Base-by-base conservation (phyloP, 1,284 basidiomycete genomes). In the Agroathelia rolfsii region DNA sequence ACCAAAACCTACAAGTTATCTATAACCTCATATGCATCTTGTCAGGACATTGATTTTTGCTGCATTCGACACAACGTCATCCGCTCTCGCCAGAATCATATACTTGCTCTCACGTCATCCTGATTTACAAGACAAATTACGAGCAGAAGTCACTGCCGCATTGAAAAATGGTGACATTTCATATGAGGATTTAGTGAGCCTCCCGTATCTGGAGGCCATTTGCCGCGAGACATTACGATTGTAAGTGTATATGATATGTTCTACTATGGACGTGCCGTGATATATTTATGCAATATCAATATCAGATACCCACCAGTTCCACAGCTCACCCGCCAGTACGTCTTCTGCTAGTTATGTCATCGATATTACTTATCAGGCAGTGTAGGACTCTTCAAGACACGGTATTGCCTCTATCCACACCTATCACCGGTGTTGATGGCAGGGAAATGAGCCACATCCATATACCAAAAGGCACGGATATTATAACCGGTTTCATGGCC, bases 371-470 rank as follows among this genome's bases (percentile, higher is more conserved):
- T n/a, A 35, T 11, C 29, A 16, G 16, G 21, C n/a, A 13, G 14
- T 9, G 20, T 29, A 59, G 55, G 14, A 47, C 53, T 5, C 34
- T 51, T 17, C 55, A 55, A 38, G 59, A 61, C 18, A 46, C 50
- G 6, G 45, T 46, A 1, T 38, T 63, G 4, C 49, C 55, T 3
- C 58, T 30, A 11, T 30, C 28, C 6, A 14, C 57, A 36, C 26
- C 40, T 15, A 33, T 17, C 8, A 44, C 42, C 5, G 33, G 35
- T 25, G 24, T 35, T 36, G 32, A 25, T 32, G 28, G 35, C 19
- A 22, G 20, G 23, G 17, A 32, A 22, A 32, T 34, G 18, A 45
- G 42, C 10, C 29, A 44, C 15, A 18, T 45, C 6, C 21, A 46
- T 2, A 47, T 66, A 4, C 9, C 30, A 4, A 32, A 32, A 5